Evolutionary conservation across 768 basidiomycete species (phyloP).

Genomic region (Porpolomopsis calyptriformis): DNA sequence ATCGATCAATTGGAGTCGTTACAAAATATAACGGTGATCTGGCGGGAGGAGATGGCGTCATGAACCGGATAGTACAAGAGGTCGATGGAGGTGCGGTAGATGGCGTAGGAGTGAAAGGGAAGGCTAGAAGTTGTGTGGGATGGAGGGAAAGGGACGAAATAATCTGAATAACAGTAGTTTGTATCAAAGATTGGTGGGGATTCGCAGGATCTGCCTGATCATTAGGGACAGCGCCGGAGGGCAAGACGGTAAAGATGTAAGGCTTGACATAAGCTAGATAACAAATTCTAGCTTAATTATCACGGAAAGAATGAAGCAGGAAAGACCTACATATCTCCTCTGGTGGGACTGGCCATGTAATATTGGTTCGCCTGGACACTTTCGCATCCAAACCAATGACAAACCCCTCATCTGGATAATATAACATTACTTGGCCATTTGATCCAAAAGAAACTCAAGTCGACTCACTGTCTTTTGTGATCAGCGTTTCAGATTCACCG

Average conservation of each 20-base stretch:
- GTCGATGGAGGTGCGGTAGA: conserved; percentile 24
- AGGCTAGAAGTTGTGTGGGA: conserved; percentile 50
- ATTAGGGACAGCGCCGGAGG: conserved; percentile 46
- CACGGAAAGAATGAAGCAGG: neutral
- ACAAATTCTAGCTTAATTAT: neutral
- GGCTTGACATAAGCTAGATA: conserved; percentile 58
- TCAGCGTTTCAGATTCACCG: conserved; percentile 51
- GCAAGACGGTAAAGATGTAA: conserved; percentile 67
- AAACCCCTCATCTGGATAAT: conserved; percentile 52
- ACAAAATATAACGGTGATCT: conserved; percentile 53
- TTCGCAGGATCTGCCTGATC: conserved; percentile 17
- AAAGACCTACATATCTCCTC: conserved; percentile 61
- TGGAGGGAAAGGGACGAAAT: conserved; percentile 58
- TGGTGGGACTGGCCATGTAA: conserved; percentile 72
- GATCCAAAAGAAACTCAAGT: neutral
- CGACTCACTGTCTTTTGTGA: conserved; percentile 67
- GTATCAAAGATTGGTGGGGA: conserved; percentile 29
- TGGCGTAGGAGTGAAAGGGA: conserved; percentile 38
- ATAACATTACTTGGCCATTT: conserved; percentile 1
- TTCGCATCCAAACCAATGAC: conserved; percentile 55
- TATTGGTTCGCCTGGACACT: conserved; percentile 32
- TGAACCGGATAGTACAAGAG: conserved; percentile 45
- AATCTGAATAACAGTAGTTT: conserved; percentile 57
- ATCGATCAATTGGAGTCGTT: conserved; percentile 66
- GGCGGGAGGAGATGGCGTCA: conserved; percentile 43